phyloP scores from a whole-genome alignment of 257 asterid species.

The Solanum lycopersicoides region DNA sequence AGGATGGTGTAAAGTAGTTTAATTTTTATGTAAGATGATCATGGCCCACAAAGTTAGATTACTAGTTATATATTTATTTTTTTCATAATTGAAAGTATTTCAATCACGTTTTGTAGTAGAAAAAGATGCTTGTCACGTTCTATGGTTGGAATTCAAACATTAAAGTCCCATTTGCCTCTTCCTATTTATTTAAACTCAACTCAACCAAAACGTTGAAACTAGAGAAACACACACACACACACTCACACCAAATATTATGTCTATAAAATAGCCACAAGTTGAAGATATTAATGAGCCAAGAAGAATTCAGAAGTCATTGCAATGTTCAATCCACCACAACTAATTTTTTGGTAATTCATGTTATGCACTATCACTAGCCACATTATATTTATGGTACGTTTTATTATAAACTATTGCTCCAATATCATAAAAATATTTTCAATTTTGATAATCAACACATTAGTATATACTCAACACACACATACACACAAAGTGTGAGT shows the following conservation, averaged over 20 bases:
- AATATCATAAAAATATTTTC: not conserved
- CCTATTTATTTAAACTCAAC: slow-evolving; percentile 27
- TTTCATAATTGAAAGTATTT: not conserved
- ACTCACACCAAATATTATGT: not conserved
- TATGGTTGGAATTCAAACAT: slow-evolving; percentile 23
- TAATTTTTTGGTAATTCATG: not conserved
- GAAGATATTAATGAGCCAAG: not conserved
- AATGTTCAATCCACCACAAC: not conserved
- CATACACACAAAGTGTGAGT: not conserved
- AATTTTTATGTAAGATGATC: not conserved
- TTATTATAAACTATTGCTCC: not conserved
- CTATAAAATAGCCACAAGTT: not conserved
- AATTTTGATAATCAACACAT: not conserved
- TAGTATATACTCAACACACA: not conserved
- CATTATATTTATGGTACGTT: not conserved
- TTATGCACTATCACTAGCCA: not conserved
- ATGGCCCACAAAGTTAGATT: not conserved
- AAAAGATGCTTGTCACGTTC: slow-evolving; percentile 31
- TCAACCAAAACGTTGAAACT: slow-evolving; percentile 3
- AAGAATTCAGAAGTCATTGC: not conserved
- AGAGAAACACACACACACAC: not conserved
- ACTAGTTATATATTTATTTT: not conserved
- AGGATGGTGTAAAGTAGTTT: not conserved
- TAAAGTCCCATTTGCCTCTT: slow-evolving; percentile 3
- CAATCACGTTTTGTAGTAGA: slow-evolving; percentile 8